phyloP scores from a whole-genome alignment of 2,329 filamentous ascomycete species.

The Aspergillus fumigatus region DNA sequence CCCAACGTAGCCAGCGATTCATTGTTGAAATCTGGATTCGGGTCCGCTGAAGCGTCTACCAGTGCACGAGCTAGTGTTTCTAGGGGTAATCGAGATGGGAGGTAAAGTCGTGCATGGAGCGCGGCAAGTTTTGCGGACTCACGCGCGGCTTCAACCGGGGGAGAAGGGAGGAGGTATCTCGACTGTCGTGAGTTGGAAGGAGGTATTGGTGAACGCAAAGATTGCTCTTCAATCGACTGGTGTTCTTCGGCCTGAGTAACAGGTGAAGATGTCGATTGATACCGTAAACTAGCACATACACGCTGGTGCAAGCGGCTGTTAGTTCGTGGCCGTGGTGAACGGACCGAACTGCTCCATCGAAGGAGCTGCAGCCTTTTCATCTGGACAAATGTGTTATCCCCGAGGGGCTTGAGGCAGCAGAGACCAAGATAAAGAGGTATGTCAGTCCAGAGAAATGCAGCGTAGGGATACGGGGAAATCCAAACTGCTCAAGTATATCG shows the following conservation, averaged over 20 bases:
- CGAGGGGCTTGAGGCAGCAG: not conserved
- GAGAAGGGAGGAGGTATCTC: conserved; percentile 60
- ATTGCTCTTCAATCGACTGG: conserved; percentile 23
- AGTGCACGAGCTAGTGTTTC: conserved; percentile 82
- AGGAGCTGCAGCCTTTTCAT: conserved; percentile 51
- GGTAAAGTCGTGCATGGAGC: conserved; percentile 80
- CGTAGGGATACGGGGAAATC: conserved; percentile 9
- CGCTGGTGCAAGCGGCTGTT: conserved; percentile 34
- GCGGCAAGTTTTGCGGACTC: conserved; percentile 85
- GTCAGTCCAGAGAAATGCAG: conserved; percentile 14
- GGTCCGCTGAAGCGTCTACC: conserved; percentile 79
- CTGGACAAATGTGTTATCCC: conserved; percentile 24
- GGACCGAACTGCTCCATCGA: conserved; percentile 49
- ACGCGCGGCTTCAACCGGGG: conserved; percentile 61
- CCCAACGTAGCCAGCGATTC: conserved; percentile 75
- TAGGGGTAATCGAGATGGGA: conserved; percentile 76
- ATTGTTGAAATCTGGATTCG: conserved; percentile 81
- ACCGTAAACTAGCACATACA: conserved; percentile 32
- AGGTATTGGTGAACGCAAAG: conserved; percentile 19
- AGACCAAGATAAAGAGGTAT: conserved; percentile 11
- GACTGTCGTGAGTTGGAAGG: conserved; percentile 25
- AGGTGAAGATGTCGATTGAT: conserved; percentile 40
- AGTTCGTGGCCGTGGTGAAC: conserved; percentile 45
- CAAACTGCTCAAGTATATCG: conserved; percentile 7
- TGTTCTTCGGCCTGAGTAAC: conserved; percentile 23